phyloP scores from a whole-genome alignment of 2,329 filamentous ascomycete species.

The Monilinia fructicola region DNA sequence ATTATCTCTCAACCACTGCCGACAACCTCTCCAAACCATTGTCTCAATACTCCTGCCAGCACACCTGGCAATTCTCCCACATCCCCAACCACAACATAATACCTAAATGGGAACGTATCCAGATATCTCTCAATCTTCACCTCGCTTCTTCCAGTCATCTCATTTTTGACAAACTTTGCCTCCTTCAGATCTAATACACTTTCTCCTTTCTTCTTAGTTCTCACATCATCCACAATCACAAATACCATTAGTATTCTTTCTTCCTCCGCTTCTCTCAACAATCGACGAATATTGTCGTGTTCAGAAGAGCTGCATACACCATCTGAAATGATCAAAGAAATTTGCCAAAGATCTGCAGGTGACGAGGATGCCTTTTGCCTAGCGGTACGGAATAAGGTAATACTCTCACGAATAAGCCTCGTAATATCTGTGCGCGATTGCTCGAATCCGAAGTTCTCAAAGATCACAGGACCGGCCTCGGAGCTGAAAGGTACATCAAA shows the following conservation, averaged over 20 bases:
- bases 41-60: conserved; percentile 81
- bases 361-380: conserved; percentile 52
- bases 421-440: conserved; percentile 86
- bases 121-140: conserved; percentile 88
- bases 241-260: conserved; percentile 98
- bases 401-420: conserved; percentile 72
- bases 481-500: conserved; percentile 80
- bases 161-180: conserved; percentile 74
- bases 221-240: conserved; percentile 79
- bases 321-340: conserved; percentile 90
- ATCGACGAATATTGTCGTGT: conserved; percentile 76
- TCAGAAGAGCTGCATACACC: conserved; percentile 81
- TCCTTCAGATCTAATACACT: conserved; percentile 87
- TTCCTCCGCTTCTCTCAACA: conserved; percentile 85
- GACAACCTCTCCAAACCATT: conserved; percentile 82
- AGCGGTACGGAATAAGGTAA: conserved; percentile 79
- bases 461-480: conserved; percentile 78
- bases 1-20: conserved; percentile 21
- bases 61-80: conserved; percentile 88
- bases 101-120: conserved; percentile 94
- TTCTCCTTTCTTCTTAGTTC: conserved; percentile 52
- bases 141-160: conserved; percentile 55
- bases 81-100: conserved; percentile 92
- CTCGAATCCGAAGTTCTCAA: conserved; percentile 80
- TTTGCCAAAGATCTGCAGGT: conserved; percentile 84